Conservation (phyloP, 2,329 filamentous ascomycete species). For the Talaromyces sp. region DNA sequence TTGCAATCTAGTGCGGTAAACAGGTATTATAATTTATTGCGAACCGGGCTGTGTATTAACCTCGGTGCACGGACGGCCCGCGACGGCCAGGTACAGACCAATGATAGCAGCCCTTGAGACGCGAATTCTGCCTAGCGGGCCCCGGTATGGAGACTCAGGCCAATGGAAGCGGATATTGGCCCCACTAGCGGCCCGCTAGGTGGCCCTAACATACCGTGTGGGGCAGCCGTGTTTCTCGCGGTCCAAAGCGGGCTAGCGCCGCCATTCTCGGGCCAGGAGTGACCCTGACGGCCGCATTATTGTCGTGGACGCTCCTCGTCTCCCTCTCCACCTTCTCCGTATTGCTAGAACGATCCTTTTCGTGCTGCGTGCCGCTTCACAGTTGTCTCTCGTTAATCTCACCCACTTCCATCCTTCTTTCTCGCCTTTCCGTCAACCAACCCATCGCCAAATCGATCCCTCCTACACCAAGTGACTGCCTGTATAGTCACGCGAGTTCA, state of each 20-base stretch:
- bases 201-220: neutral
- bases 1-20: neutral
- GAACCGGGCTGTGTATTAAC: neutral
- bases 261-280: constrained; percentile 1
- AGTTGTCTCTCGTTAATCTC: neutral
- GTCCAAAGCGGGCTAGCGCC: constrained; percentile 2
- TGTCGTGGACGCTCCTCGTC: neutral
- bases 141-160: neutral
- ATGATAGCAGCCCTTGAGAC: neutral
- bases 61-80: neutral
- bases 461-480: neutral
- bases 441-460: neutral
- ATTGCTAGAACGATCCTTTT: neutral
- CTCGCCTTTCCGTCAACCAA: neutral
- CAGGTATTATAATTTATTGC: neutral
- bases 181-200: constrained; percentile 11
- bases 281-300: constrained; percentile 1
- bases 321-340: neutral
- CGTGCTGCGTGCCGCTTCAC: neutral
- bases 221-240: constrained; percentile 8
- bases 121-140: neutral
- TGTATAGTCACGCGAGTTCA: neutral
- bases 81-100: constrained; percentile 7
- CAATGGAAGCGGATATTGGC: neutral
- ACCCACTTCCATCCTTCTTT: neutral